Evolutionary conservation across 208 protist species (phyloP), one percentile per base, ranked within the genome.

Genomic region (Vickermania ingenoplastis): DNA sequence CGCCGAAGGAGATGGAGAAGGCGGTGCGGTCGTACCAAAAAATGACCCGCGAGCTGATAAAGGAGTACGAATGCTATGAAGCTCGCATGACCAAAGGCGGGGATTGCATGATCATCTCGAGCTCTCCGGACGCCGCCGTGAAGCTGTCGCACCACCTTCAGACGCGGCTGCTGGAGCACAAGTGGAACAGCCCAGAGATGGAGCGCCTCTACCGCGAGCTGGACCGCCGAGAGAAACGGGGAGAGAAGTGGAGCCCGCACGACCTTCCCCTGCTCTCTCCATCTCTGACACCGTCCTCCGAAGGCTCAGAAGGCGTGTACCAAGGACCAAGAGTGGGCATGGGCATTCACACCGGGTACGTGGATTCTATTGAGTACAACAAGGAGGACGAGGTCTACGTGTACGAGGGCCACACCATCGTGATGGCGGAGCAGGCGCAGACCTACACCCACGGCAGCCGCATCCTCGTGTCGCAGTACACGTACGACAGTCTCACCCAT

Each of bases 351-450:
- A 45, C 36, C 11, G 36, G 36, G 11, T 45, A 45, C 36, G 36
- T 45, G 36, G 36, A 45, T 17, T 45, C 36, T 17, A 45, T 45
- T 45, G 11, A 45, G 36, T 45, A 45, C 36, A 17, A 45, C 36
- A 45, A 45, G 36, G 36, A 45, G 36, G 17, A n/a, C 17, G 36
- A 45, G 36, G 36, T 7, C 11, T 45, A 45, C 17, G 36, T 45
- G 36, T 45, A 45, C 36, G 11, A 45, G 36, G 36, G 36, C 36
- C 17, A 45, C 36, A 45, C 36, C 11, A 17, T 45, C 11, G 11
- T 45, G 36, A 45, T 45, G 36, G 36, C 36, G 36, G 36, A 45
- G 36, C 36, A 45, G 36, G 36, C 36, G 36, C 36, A 45, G 36
- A n/a, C 11, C 36, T 45, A 45, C 36, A 45, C 36, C 17, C 36